Conservation (phyloP, 768 basidiomycete genomes). For the Vararia minispora region DNA sequence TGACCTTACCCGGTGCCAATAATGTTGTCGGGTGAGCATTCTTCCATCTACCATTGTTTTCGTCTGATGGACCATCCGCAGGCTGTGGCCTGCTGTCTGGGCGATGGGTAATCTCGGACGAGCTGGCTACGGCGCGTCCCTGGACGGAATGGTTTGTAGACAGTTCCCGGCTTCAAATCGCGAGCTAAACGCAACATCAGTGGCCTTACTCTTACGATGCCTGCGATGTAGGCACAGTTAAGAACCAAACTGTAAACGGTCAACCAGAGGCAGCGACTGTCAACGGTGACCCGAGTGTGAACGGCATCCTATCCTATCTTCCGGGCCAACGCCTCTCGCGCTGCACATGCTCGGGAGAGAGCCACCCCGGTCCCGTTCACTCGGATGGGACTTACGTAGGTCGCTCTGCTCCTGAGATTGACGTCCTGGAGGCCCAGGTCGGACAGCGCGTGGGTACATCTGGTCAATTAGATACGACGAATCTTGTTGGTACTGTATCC, state of each 20-base stretch:
- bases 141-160: slow-evolving; percentile 60
- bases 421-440: slow-evolving; percentile 47
- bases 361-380: slow-evolving; percentile 39
- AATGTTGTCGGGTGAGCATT: slow-evolving; percentile 38
- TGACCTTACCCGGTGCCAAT: slow-evolving; percentile 57
- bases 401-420: slow-evolving; percentile 55
- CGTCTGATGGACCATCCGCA: slow-evolving; percentile 11
- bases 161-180: neutral
- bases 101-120: slow-evolving; percentile 77
- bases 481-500: slow-evolving; percentile 6
- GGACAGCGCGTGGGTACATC: neutral
- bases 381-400: slow-evolving; percentile 46
- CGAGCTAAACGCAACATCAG: too few species aligned
- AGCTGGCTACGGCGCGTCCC: slow-evolving; percentile 81
- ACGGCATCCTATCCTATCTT: slow-evolving; percentile 61
- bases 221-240: slow-evolving; percentile 86
- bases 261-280: slow-evolving; percentile 46
- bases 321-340: slow-evolving; percentile 49
- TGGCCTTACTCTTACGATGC: slow-evolving; percentile 76
- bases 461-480: neutral
- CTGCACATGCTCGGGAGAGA: slow-evolving; percentile 26
- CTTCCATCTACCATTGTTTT: slow-evolving; percentile 1
- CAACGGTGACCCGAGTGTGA: slow-evolving; percentile 45
- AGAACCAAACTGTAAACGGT: slow-evolving; percentile 71
- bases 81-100: slow-evolving; percentile 75